Percentiles rank a stretch among this genome's conserved stretches.
Evolutionary conservation across 768 basidiomycete species (phyloP).

Genomic region (Podaxis pistillaris): DNA sequence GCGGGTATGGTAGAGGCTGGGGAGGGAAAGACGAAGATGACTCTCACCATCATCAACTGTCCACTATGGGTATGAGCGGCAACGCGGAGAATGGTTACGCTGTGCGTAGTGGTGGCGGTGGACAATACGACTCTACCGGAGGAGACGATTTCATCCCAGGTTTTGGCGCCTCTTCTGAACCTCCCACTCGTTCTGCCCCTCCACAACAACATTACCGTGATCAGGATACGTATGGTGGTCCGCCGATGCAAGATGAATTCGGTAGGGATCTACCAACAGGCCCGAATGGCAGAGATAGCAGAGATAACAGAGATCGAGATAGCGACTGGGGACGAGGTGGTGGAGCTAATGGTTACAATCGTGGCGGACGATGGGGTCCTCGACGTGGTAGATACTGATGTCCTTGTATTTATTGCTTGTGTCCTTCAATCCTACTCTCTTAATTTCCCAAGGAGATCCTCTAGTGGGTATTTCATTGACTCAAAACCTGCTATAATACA

Average conservation of each 20-base stretch:
- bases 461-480: neutral
- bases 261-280: slow-evolving; percentile 12
- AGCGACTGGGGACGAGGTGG: slow-evolving; percentile 16
- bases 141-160: slow-evolving; percentile 16
- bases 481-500: neutral
- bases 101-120: neutral
- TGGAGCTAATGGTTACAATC: slow-evolving; percentile 11
- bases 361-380: slow-evolving; percentile 11
- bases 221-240: slow-evolving; percentile 1
- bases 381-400: slow-evolving; percentile 10
- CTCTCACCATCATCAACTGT: slow-evolving; percentile 1
- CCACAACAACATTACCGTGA: slow-evolving; percentile 9
- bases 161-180: slow-evolving; percentile 9
- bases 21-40: slow-evolving; percentile 13
- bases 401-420: neutral
- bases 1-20: slow-evolving; percentile 9
- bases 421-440: neutral
- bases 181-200: slow-evolving; percentile 1
- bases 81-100: slow-evolving; percentile 5
- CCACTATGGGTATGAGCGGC: neutral
- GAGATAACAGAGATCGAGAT: slow-evolving; percentile 14
- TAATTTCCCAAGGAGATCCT: neutral
- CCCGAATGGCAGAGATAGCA: slow-evolving; percentile 13
- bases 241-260: slow-evolving; percentile 9
- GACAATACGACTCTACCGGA: neutral